Base-by-base conservation (phyloP, 257 asterid species). In the Solanum microdontum region DNA sequence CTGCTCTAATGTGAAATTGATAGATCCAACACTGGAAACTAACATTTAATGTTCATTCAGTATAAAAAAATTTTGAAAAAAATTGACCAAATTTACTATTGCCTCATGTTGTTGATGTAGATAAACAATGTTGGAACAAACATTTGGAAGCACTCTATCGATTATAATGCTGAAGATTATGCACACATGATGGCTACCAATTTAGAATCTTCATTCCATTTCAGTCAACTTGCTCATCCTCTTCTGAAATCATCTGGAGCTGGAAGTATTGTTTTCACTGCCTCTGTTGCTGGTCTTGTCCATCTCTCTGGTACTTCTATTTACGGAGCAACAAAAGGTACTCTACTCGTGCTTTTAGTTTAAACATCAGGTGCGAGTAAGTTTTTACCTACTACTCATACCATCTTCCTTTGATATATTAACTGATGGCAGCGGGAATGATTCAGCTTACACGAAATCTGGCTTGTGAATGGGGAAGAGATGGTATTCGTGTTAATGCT, bases 401-500 rank as follows among this genome's bases (percentile, higher is more conserved):
- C 15, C 45, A 72, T 4, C n/a, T 30, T 45, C 12, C 33, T 77
- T 39, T 14, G 8, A 24, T 30, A 66, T 11, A 66, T 66, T 11
- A 8, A 15, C 62, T 51, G 23, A 6, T 88, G 60, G 15, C 92
- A 97, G 99, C 98, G 86, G 99, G 98, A 84, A 92, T 96, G 69
- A 96, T 95, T 91, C 99, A 97, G 85, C 98, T 97, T 45, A 93
- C 99, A 19, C 91, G 83, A 84, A 96, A 97, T 89, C 87, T 97
- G 92, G 97, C 99, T 21, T 96, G 99, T 86, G 99, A 97, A 90
- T 97, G 99, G 99, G 99, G 95, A 48, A 92, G 91, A 90, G 98
- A 97, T 90, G 89, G 89, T 87, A 94, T 97, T 89, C 95, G 99
- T 83, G 98, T 97, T 89, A 97, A 97, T 89, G 88, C 88, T 32